These are phyloP conservation scores for Serendipita sp. DNA, from an alignment of 768 basidiomycete species.

Conservation along the genomic window DNA sequence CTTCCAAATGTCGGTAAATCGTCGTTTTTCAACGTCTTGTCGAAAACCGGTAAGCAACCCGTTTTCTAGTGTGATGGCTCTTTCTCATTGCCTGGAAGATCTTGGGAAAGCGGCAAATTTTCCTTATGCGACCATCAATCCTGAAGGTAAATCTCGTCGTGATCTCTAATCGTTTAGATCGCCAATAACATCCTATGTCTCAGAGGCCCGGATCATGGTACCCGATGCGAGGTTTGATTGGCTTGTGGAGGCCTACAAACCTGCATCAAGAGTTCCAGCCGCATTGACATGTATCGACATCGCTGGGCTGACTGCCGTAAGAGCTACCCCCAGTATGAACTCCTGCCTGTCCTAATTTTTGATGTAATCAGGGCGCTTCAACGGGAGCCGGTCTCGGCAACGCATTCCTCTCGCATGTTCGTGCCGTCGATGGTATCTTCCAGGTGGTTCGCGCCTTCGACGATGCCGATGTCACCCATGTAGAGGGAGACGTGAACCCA, in stretches of 20 bases:
- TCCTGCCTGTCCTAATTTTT: conserved; percentile 7
- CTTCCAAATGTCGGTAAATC: conserved; percentile 97
- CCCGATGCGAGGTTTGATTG: conserved; percentile 90
- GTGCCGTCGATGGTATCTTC: conserved; percentile 98
- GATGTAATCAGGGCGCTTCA: conserved; percentile 57
- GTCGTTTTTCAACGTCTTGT: conserved; percentile 96
- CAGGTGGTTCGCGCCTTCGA: conserved; percentile 97
- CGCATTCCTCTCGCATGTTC: conserved; percentile 91
- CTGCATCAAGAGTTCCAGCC: conserved; percentile 72
- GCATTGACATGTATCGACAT: conserved; percentile 98
- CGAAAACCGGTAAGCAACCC: conserved; percentile 54
- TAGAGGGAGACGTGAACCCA: conserved; percentile 95
- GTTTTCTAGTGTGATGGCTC: not conserved
- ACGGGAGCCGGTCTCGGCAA: conserved; percentile 97
- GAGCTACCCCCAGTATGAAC: conserved; percentile 15
- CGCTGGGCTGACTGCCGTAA: conserved; percentile 84
- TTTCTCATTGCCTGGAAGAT: conserved; percentile 27
- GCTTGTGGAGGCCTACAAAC: conserved; percentile 85
- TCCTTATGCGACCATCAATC: conserved; percentile 87
- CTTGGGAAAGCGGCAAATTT: conserved; percentile 94
- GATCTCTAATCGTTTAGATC: not conserved
- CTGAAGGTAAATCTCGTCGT: conserved; percentile 31
- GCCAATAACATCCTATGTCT: conserved; percentile 26
- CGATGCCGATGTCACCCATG: conserved; percentile 97
- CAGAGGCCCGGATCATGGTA: conserved; percentile 75